Evolutionary conservation across 495 filamentous ascomycete species (phyloP), one percentile per base, ranked within the genome.

Genomic region (Viridothelium virens): DNA sequence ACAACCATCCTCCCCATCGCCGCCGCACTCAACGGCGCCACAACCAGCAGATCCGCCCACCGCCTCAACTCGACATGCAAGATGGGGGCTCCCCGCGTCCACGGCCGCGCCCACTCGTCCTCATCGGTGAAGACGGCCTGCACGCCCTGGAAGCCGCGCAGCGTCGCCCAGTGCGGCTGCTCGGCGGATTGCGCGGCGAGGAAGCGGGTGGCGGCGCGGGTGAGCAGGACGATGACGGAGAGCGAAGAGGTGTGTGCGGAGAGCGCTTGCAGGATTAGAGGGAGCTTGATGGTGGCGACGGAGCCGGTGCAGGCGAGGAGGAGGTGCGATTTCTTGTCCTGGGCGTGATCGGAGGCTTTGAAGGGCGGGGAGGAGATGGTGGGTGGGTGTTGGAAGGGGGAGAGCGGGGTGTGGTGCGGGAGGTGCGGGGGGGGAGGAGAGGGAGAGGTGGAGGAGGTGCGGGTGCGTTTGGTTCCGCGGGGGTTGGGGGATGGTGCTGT

Each of bases 281-380:
- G 89, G 37, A 97, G 82, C 72, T 97, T 97, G 77, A 96, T 94
- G 9, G 91, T 91, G 59, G 92, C 93, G 44, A 96, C 91, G 25
- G 84, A 87, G 46, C 91, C 87, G 50, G 84, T 86, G 31, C 87
- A 88, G 56, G 88, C 89, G 53, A 96, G 84, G 25, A 96, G 85
- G 16, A 96, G 82, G 74, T 97, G 90, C 25, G 78, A 78, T 73
- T 89, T 92, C 39, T 78, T 77, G 71, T 94, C 89, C 31, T 81
- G 66, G 36, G 73, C 65, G 66, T 80, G 69, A 72, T 68, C 65
- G 18, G 70, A 38, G 46, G 70, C 68, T 48, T 47, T 63, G 48
- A 74, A 56, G 9, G 72, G 68, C 12, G 48, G 5, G 48, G 6
- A 9, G 5, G 48, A 18, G 16, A 18, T 53, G 7, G 48, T 4